Conservation (phyloP, 2,329 filamentous ascomycete species). For the Thielaviopsis cerberus region DNA sequence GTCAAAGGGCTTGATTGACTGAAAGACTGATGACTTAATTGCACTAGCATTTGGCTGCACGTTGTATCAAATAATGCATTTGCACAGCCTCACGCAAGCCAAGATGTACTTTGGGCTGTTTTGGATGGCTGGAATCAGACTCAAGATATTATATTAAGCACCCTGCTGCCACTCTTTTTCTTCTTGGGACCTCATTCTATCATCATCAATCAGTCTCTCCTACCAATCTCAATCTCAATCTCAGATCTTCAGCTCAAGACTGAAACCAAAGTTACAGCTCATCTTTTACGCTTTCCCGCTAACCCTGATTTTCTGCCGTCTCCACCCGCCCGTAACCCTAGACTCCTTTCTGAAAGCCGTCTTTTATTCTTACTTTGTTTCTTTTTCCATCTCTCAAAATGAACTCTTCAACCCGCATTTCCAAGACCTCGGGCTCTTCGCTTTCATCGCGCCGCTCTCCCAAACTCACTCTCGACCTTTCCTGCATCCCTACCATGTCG, state of each 20-base stretch:
- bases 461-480: slow-evolving; percentile 53
- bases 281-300: background rate
- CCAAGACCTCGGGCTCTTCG: background rate
- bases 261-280: too few relatives aligned
- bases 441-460: slow-evolving; percentile 6
- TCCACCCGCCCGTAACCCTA: background rate
- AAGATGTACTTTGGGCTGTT: too few relatives aligned
- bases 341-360: background rate
- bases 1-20: too few relatives aligned
- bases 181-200: background rate
- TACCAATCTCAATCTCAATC: background rate
- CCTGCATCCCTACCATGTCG: slow-evolving; percentile 47
- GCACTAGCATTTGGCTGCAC: too few relatives aligned
- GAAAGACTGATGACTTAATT: too few relatives aligned
- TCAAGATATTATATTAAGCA: background rate
- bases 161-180: background rate
- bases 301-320: background rate
- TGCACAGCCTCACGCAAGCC: too few relatives aligned
- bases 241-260: background rate
- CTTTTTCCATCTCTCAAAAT: background rate
- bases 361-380: background rate
- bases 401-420: background rate
- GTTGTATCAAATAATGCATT: too few relatives aligned
- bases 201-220: too few relatives aligned
- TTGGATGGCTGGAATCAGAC: too few relatives aligned